Base-by-base conservation (phyloP, 1,139 yeast species). In the Saccharomyces hybrid region DNA sequence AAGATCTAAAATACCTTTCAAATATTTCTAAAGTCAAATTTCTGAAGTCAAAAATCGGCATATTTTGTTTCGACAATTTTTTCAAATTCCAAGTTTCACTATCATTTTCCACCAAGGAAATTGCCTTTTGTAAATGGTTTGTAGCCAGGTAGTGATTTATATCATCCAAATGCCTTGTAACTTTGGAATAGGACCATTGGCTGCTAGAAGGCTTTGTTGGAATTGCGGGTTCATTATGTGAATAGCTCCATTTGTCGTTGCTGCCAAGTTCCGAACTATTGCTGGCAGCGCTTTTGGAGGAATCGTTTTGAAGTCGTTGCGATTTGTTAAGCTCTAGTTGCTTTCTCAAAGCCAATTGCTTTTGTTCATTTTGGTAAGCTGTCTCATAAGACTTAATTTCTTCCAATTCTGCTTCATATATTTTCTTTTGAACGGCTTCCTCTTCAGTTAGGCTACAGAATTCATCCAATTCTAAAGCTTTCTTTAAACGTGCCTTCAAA, bases 401-500 rank as follows among this genome's bases (percentile, higher is more conserved):
- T 42, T 63, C 58, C 8, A 64, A 51, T 55, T 64, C 67, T 29
- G 55, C 55, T 47, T 67, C 60, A 27, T 61, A 63, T 7, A 62
- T 65, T 11, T 62, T 59, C 50, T 70, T 58, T 11, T 56, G 59
- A 19, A 57, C 62, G 50, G 64, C 64, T 49, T 73, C 77, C 2
- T 71, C 73, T 1, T 67, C 73, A 52, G 65, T 66, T 69, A 82
- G 70, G 2, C 74, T 73, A 51, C 65, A 64, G 59, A 83, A 83
- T 19, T 84, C 86, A 79, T 83, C 79, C 49, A 77, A 62, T 46
- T 78, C 80, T 2, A 83, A 73, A 82, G 93, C 83, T 1, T 73
- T 71, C 44, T 75, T 75, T 8, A 82, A 71, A 50, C 84, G 75
- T 0, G 89, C 80, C 55, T 79, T 82, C 48, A 89, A 70, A 60